Base-by-base conservation (phyloP, 176 grass and related monocot species). In the Aegilops speltoides region DNA sequence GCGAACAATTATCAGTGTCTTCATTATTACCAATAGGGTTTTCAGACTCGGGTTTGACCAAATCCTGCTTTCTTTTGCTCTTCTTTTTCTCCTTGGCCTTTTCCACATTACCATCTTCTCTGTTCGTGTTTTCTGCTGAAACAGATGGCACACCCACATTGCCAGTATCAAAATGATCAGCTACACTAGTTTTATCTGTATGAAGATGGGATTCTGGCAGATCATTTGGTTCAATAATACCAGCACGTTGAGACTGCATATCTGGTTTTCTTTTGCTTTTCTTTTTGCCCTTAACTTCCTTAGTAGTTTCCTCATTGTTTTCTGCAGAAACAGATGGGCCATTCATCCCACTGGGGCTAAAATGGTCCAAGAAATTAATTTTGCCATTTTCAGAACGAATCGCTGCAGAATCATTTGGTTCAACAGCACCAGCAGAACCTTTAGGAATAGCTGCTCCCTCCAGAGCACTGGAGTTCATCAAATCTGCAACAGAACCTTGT, bases 251-350 rank as follows among this genome's bases (percentile, higher is more conserved):
- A 40, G 68, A 81, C 24, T 80, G 63, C 33, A 66, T 75, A 36
- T 68, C 85, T 48, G 66, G 23, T 76, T 92, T 92, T 77, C 43
- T 88, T 92, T 93, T 93, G 4, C 43, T 89, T 54, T 95, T 91
- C 54, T 70, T 93, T 83, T 80, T 86, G 22, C 52, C 76, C 86
- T 89, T 85, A 23, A 46, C 59, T 80, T 84, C 77, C 74, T 41
- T 10, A 71, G 43, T 63, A 71, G 54, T 68, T 85, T 91, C 90
- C 69, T 59, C 80, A 67, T 52, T 68, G 78, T 34, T 80, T 79
- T 89, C 20, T 32, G 77, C 72, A 85, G 77, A 84, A 84, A 77
- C 12, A 83, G 60, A 43, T 75, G 73, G 50, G 34, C 66, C 81
- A 85, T 87, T 77, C 31, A 79, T 64, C 43, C 20, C 34, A 20